Conservation (phyloP, 2,329 filamentous ascomycete species). For the Penicillium rolfsii region DNA sequence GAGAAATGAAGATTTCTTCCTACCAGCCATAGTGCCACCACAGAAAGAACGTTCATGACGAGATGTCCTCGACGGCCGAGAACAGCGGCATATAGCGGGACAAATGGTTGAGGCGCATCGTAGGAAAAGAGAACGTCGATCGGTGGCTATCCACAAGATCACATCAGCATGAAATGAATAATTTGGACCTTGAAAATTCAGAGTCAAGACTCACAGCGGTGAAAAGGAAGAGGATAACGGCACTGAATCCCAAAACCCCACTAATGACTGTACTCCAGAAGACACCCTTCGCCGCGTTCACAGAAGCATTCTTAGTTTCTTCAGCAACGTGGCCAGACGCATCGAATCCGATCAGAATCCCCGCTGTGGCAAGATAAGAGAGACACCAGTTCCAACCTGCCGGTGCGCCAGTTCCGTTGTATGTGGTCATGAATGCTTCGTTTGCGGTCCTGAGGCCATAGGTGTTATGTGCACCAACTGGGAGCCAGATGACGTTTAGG, state of each 20-base stretch:
- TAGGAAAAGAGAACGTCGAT: neutral
- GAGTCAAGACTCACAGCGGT: neutral
- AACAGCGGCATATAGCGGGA: neutral
- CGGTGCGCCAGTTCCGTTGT: neutral
- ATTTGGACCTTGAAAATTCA: neutral
- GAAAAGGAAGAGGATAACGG: neutral
- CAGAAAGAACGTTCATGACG: neutral
- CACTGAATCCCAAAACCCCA: neutral
- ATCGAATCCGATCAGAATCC: neutral
- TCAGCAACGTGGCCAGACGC: neutral
- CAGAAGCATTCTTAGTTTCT: neutral
- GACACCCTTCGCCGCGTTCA: neutral
- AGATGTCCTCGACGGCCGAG: neutral
- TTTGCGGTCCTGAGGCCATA: neutral
- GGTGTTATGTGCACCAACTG: neutral
- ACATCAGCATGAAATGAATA: neutral
- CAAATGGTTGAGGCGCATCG: neutral
- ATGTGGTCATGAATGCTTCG: neutral
- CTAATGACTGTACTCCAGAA: neutral
- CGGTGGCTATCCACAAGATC: neutral
- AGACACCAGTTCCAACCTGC: neutral
- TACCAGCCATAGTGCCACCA: neutral
- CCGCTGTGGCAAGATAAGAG: neutral
- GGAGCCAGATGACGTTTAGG: neutral
- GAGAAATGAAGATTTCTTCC: neutral